Evolutionary conservation across 305 asterid species (phyloP).

Genomic region (Lippia alba): DNA sequence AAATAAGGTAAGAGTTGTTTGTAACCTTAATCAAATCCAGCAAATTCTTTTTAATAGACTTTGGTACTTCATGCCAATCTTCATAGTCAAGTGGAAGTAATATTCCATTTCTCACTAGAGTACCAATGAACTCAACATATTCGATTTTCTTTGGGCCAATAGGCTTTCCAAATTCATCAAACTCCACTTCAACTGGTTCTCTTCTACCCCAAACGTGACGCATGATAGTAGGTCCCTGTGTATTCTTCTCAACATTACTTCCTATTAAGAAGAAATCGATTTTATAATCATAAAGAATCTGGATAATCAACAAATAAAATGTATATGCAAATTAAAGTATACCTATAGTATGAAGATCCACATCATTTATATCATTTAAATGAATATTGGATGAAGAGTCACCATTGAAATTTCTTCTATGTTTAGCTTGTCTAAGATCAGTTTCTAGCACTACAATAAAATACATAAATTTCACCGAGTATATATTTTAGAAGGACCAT

Average conservation of each 20-base stretch:
- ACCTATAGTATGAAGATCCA: no score
- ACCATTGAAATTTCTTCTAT: no score
- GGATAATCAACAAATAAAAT: no score
- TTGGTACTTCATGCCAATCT: not conserved
- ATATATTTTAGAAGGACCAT: no score
- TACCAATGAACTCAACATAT: not conserved
- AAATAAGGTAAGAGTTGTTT: no score
- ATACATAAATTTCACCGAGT: no score
- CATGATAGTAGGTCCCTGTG: not conserved
- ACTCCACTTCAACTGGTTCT: not conserved
- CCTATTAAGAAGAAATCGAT: not conserved
- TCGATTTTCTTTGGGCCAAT: not conserved
- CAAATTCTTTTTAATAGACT: not conserved
- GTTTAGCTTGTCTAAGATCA: no score
- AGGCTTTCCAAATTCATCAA: not conserved
- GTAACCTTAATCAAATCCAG: not conserved
- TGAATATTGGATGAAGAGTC: no score
- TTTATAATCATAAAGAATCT: no score
- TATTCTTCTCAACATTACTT: not conserved
- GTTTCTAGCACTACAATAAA: no score
- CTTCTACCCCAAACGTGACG: not conserved
- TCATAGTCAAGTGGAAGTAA: not conserved
- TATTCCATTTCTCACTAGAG: not conserved
- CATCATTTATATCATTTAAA: no score
- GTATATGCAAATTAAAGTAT: no score